A percentile compares a stretch with the other conserved stretches of the same genome.
Conservation (phyloP, 2,329 filamentous ascomycete species). For the Cadophora sp. region DNA sequence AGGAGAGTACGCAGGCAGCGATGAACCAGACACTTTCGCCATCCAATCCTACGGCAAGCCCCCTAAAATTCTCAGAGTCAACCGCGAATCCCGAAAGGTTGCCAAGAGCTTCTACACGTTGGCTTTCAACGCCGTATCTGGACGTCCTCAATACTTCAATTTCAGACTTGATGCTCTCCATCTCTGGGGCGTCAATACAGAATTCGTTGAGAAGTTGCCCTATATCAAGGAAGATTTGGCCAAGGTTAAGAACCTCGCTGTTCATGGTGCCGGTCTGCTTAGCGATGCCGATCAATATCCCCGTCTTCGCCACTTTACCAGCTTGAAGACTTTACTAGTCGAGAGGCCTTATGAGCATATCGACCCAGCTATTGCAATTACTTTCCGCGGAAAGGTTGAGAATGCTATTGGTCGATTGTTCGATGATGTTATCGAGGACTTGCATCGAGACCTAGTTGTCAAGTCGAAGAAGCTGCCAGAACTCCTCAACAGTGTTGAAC, state of each 20-base stretch:
- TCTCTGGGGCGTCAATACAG: conserved; percentile 1
- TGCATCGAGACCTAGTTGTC: background rate
- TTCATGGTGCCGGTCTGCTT: background rate
- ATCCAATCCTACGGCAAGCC: background rate
- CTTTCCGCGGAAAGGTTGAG: background rate
- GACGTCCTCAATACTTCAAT: conserved; percentile 10
- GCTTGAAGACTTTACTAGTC: background rate
- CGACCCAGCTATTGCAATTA: too few species aligned
- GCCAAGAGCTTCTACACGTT: conserved; percentile 9
- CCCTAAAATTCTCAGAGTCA: conserved; percentile 18
- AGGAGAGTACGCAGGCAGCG: background rate
- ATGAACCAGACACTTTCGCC: background rate
- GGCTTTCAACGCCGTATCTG: background rate
- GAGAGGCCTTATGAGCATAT: background rate
- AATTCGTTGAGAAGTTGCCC: background rate
- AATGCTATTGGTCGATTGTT: background rate
- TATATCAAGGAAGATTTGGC: background rate
- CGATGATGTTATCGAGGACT: background rate
- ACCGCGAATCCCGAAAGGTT: conserved; percentile 15
- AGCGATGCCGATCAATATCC: background rate
- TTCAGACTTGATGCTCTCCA: background rate
- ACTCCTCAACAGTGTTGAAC: background rate
- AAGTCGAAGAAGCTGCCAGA: background rate
- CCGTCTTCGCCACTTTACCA: background rate
- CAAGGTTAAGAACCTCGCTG: background rate